Conservation (phyloP, 139 green algal genomes). For the Chlamydomonas incerta region DNA sequence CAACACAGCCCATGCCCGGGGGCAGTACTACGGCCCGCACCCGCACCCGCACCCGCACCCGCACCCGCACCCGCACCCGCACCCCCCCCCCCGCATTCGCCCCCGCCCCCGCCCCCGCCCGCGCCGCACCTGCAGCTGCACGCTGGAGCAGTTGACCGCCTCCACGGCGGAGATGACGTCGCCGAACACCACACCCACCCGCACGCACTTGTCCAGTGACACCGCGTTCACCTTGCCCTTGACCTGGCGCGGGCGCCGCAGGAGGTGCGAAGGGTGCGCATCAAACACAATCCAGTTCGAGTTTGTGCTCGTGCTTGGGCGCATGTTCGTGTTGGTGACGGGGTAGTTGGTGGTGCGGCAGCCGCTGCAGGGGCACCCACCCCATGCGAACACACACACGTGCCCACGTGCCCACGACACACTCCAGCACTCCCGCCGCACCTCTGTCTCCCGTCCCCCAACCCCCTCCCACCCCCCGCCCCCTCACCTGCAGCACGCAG, state of each 20-base stretch:
- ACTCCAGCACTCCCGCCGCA: background rate
- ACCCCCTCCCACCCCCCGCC: background rate
- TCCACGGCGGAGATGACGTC: conserved; percentile 84
- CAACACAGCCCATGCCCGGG: no score
- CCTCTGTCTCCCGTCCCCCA: no score
- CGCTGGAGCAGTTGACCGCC: conserved; percentile 87
- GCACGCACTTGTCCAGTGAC: conserved; percentile 90
- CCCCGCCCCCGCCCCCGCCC: background rate
- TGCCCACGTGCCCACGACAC: background rate
- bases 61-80: background rate
- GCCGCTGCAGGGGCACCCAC: no score
- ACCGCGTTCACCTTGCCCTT: conserved; percentile 94
- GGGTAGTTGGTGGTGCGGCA: no score
- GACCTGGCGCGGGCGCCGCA: no score
- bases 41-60: no score
- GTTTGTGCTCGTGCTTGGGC: no score
- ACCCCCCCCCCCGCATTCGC: background rate
- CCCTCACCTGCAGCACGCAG: conserved; percentile 74
- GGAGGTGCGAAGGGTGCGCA: no score
- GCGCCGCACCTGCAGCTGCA: conserved; percentile 77
- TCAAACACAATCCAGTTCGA: no score
- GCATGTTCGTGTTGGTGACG: no score
- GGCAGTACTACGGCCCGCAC: no score
- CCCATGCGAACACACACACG: no score
- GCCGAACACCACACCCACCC: conserved; percentile 87